These are phyloP conservation scores for Neonectria neomacrospora DNA, from an alignment of 2,329 filamentous ascomycete genomes.

Conservation along the genomic window DNA sequence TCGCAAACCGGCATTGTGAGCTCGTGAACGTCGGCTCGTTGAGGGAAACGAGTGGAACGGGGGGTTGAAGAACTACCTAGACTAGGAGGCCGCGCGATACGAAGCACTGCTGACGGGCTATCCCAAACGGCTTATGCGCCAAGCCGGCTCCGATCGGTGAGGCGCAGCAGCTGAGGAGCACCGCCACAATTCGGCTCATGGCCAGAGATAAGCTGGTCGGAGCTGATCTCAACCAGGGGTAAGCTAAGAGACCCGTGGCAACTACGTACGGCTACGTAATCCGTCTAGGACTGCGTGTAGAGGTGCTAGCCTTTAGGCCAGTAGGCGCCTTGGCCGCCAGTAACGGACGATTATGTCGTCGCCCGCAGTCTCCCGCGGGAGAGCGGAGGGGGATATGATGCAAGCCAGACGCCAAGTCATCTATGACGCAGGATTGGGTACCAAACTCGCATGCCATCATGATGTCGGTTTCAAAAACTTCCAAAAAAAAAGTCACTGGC, in stretches of 20 bases:
- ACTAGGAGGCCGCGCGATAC: slow-evolving; percentile 12
- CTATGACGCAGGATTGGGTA: slow-evolving; percentile 18
- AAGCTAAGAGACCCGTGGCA: slow-evolving; percentile 36
- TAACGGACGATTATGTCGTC: slow-evolving; percentile 23
- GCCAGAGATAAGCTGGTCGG: neutral
- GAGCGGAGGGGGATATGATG: slow-evolving; percentile 13
- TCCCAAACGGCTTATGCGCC: slow-evolving; percentile 29
- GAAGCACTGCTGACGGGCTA: slow-evolving; percentile 36
- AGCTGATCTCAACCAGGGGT: slow-evolving; percentile 3
- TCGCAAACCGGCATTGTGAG: slow-evolving; percentile 33
- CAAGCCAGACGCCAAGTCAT: slow-evolving; percentile 18
- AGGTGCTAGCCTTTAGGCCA: slow-evolving; percentile 8
- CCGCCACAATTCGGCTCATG: slow-evolving; percentile 38
- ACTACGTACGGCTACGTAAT: slow-evolving; percentile 16
- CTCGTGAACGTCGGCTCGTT: neutral
- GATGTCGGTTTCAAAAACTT: neutral
- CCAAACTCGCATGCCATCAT: slow-evolving; percentile 9
- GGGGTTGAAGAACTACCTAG: slow-evolving; percentile 1
- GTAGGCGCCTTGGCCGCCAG: slow-evolving; percentile 28
- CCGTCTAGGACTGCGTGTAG: neutral
- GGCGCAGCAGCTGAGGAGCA: slow-evolving; percentile 40
- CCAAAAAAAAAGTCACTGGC: neutral
- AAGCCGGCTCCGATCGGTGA: slow-evolving; percentile 26
- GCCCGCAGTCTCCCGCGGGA: slow-evolving; percentile 5
- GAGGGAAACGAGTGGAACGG: slow-evolving; percentile 4